Base-by-base conservation (phyloP, 2,329 filamentous ascomycete species). In the Beauveria rudraprayagi region DNA sequence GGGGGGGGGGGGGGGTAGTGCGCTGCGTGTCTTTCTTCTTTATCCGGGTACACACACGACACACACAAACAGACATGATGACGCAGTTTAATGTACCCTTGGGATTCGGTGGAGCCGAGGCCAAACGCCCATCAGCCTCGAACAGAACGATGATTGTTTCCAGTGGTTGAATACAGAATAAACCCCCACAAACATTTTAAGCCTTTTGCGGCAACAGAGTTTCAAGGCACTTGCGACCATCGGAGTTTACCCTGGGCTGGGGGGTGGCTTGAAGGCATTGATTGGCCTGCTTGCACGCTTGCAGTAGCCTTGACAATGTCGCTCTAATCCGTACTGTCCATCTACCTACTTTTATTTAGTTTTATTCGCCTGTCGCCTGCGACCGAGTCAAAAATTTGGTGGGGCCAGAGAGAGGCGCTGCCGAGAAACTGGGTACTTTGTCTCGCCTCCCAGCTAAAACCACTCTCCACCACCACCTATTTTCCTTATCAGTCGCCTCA, bases 401-500 rank as follows among this genome's bases (percentile, higher is more conserved):
- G 34, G 34, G 34, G 34, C 11, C 11, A 37, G 5, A 26, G 22
- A 22, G 48, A 28, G 37, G 16, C 22, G 52, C 7, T 24, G 30
- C 43, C 55, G 44, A 46, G 47, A 56, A 19, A 19, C 19, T 17
- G 30, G n/a, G 16, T 54, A n/a, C 37, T 37, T 53, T 22, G n/a
- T 37, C 26, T 26, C 16, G 16, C 30, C 24, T 28, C n/a, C 22
- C n/a, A 34, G 26, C 17, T 34, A 19, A 37, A 22, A 22, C 50
- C 14, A 19, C 54, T 47, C 54, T 46, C 53, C 54, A 56, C 43
- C 19, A 47, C 43, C 54, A 56, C 55, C 51, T 34, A 22, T 28
- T 57, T 51, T 56, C 44, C 56, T 51, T 58, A 50, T 50, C 44
- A 50, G 34, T 51, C 51, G 56, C 56, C 46, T 51, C 56, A 58